Evolutionary conservation across 306 rosid species (phyloP).

Genomic region (Leucaena leucocephala): DNA sequence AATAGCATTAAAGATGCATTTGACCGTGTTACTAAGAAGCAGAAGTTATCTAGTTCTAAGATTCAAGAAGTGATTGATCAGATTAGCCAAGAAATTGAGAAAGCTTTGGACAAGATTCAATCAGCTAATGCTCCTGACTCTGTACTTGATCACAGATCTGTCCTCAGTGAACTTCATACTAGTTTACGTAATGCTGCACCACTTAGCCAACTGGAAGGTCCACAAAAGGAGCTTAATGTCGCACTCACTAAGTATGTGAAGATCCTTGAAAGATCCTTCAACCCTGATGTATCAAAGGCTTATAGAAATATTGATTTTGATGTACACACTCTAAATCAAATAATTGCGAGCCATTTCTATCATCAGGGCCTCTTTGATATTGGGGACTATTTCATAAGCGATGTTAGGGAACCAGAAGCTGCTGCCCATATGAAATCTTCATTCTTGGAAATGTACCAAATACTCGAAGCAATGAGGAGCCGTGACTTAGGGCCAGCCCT

Average conservation of each 20-base stretch:
- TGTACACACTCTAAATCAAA: conserved; percentile 60
- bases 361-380: conserved; percentile 79
- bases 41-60: conserved; percentile 68
- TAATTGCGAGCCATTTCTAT: conserved; percentile 82
- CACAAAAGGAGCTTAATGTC: conserved; percentile 78
- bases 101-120: conserved; percentile 63
- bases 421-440: conserved; percentile 60
- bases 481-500: conserved; percentile 81
- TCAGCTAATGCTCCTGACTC: conserved; percentile 44
- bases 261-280: conserved; percentile 76
- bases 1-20: conserved; percentile 74
- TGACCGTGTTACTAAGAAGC: conserved; percentile 78
- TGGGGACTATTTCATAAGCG: conserved; percentile 72
- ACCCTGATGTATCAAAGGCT: conserved; percentile 90
- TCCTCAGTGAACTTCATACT: conserved; percentile 61
- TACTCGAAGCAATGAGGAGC: conserved; percentile 72
- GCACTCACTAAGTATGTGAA: conserved; percentile 81
- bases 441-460: conserved; percentile 78
- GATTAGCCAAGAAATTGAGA: conserved; percentile 63
- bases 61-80: conserved; percentile 71
- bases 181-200: conserved; percentile 64
- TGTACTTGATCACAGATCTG: conserved; percentile 46
- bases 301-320: conserved; percentile 76
- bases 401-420: conserved; percentile 66
- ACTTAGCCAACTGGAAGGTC: conserved; percentile 63